Percentiles rank a stretch among this genome's conserved stretches.
Evolutionary conservation across 2,329 filamentous ascomycete species (phyloP).

Genomic region (Trichophyton verrucosum): DNA sequence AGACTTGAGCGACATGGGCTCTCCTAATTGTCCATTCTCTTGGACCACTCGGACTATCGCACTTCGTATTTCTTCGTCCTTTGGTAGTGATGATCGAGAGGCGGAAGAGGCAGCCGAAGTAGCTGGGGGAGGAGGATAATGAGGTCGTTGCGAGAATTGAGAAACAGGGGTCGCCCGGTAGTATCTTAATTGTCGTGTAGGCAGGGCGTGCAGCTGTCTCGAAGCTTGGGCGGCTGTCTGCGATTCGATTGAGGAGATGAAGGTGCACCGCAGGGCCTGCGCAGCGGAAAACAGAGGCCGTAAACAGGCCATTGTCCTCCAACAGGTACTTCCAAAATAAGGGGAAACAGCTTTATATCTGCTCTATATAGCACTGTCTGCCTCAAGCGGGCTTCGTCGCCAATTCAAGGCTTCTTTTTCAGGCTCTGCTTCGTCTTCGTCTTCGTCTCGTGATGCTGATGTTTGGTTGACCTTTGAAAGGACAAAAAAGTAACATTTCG

Average conservation of each 20-base stretch:
- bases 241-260: slow-evolving; percentile 1
- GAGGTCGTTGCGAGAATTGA: neutral
- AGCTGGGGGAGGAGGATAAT: neutral
- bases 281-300: slow-evolving; percentile 10
- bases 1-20: slow-evolving; percentile 19
- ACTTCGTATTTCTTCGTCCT: neutral
- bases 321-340: neutral
- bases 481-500: neutral
- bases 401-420: no score
- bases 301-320: slow-evolving; percentile 5
- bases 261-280: slow-evolving; percentile 10
- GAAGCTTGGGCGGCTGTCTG: neutral
- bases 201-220: neutral
- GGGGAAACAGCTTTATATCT: neutral
- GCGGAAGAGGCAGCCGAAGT: neutral
- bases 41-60: neutral
- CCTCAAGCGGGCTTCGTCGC: no score
- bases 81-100: neutral
- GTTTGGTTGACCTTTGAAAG: neutral
- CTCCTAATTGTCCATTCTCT: slow-evolving; percentile 19
- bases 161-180: neutral
- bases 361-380: neutral
- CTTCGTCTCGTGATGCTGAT: no score
- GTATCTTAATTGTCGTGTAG: neutral
- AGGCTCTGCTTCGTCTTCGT: no score